A percentile compares a stretch with the other conserved stretches of the same genome.
phyloP scores from a whole-genome alignment of 768 basidiomycete species.

The Leccinum aurantiacum region DNA sequence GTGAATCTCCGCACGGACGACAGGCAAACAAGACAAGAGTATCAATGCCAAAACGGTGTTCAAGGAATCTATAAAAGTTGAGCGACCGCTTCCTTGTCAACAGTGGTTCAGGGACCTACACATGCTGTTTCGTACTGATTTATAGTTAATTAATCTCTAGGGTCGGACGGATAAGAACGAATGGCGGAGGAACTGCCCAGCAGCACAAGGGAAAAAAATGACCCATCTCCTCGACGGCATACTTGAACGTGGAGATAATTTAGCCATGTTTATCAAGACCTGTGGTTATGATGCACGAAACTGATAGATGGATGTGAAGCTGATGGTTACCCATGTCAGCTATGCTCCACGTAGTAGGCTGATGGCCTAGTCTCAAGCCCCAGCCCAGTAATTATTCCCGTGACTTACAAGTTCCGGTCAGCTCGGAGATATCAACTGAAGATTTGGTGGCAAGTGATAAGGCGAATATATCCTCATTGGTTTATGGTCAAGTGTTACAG shows the following conservation, averaged over 20 bases:
- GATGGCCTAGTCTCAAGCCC: not conserved
- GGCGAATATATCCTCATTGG: not conserved
- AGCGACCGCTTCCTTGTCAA: not conserved
- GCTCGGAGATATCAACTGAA: not conserved
- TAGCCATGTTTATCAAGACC: conserved; percentile 12
- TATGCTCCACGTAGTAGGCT: not conserved
- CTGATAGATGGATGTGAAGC: not conserved
- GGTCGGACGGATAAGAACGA: not conserved
- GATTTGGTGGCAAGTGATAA: not conserved
- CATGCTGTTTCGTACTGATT: conserved; percentile 8
- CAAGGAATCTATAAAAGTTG: conserved; percentile 7
- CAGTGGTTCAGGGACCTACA: conserved; percentile 7
- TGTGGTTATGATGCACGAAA: not conserved
- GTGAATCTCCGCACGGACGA: conserved; percentile 9
- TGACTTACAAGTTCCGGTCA: not conserved
- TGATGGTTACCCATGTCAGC: conserved; percentile 7
- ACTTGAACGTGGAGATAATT: conserved; percentile 17
- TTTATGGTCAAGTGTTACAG: not conserved
- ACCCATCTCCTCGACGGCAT: not conserved
- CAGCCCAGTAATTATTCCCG: not conserved
- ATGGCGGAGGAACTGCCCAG: conserved; percentile 8
- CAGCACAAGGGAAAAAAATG: conserved; percentile 11
- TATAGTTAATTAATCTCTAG: not conserved
- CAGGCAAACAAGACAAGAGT: conserved; percentile 11
- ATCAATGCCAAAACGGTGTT: conserved; percentile 2